Conservation (phyloP, 441 rosid genomes). For the Bocquillonia castaneifolia region DNA sequence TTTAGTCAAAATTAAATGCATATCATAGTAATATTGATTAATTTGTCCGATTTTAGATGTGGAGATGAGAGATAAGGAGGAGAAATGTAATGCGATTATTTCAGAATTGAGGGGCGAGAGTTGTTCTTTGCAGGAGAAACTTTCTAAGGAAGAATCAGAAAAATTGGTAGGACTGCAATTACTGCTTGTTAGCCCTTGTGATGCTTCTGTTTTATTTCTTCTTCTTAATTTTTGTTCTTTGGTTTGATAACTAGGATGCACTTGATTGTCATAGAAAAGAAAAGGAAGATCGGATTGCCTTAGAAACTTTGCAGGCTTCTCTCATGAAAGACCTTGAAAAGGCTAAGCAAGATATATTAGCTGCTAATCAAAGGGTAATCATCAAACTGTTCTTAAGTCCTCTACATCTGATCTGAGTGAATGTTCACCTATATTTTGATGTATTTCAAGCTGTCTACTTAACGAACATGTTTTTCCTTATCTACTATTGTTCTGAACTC, state of each 20-base stretch:
- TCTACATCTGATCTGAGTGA: background rate
- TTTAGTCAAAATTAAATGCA: background rate
- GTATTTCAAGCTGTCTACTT: background rate
- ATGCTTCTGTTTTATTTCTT: conserved; percentile 7
- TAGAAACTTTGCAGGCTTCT: conserved; percentile 59
- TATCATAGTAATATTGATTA: conserved; percentile 9
- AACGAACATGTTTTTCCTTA: background rate
- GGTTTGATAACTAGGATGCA: conserved; percentile 50
- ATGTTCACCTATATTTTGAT: background rate
- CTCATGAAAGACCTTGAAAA: conserved; percentile 63
- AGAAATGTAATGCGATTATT: conserved; percentile 36
- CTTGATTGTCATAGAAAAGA: conserved; percentile 55
- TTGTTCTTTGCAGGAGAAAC: conserved; percentile 45
- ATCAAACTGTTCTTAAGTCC: background rate
- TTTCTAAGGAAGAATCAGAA: conserved; percentile 59
- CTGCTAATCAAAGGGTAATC: conserved; percentile 70
- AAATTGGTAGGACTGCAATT: conserved; percentile 48
- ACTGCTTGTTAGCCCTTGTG: background rate
- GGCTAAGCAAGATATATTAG: conserved; percentile 60
- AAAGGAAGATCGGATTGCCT: conserved; percentile 52
- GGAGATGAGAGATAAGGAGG: conserved; percentile 62
- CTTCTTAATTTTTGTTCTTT: conserved; percentile 5
- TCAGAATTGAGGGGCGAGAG: conserved; percentile 45
- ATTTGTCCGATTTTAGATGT: conserved; percentile 37
- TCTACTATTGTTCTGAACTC: background rate